Conservation (phyloP, 2,329 filamentous ascomycete species). For the Colletotrichum shisoi region DNA sequence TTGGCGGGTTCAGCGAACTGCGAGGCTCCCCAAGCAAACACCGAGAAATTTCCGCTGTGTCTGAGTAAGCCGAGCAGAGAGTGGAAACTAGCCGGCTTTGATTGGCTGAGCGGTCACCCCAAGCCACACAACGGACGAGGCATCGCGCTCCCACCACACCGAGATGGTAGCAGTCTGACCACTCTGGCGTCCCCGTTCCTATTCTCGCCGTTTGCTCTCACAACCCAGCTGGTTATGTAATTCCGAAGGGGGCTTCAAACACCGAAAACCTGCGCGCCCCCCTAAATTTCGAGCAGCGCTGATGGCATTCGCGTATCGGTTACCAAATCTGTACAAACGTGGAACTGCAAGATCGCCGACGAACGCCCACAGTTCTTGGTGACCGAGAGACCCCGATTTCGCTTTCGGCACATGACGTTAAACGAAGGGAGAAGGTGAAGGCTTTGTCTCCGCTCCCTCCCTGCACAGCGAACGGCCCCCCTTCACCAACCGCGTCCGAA, state of each 20-base stretch:
- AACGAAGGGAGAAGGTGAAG: neutral
- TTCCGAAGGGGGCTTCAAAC: constrained; percentile 21
- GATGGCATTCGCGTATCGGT: constrained; percentile 5
- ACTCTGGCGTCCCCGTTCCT: constrained; percentile 29
- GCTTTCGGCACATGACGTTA: neutral
- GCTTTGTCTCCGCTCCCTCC: neutral
- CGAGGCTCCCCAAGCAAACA: constrained; percentile 36
- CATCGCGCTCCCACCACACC: constrained; percentile 1
- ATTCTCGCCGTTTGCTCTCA: constrained; percentile 38
- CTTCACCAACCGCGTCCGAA: constrained; percentile 11
- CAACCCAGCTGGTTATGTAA: constrained; percentile 16
- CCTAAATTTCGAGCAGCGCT: constrained; percentile 7
- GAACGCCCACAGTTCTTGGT: constrained; percentile 14
- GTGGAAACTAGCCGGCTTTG: neutral
- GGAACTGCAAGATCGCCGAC: constrained; percentile 19
- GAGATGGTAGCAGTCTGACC: constrained; percentile 22
- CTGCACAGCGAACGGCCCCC: constrained; percentile 3
- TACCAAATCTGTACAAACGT: constrained; percentile 1
- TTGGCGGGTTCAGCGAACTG: constrained; percentile 36
- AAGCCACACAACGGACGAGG: constrained; percentile 17
- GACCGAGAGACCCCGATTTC: neutral
- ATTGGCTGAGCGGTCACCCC: constrained; percentile 13
- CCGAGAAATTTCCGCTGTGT: constrained; percentile 46
- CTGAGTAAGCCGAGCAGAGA: constrained; percentile 19
- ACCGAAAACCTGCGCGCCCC: constrained; percentile 22